phyloP scores from a whole-genome alignment of 2,329 filamentous ascomycete species.

The Aspergillus felis region DNA sequence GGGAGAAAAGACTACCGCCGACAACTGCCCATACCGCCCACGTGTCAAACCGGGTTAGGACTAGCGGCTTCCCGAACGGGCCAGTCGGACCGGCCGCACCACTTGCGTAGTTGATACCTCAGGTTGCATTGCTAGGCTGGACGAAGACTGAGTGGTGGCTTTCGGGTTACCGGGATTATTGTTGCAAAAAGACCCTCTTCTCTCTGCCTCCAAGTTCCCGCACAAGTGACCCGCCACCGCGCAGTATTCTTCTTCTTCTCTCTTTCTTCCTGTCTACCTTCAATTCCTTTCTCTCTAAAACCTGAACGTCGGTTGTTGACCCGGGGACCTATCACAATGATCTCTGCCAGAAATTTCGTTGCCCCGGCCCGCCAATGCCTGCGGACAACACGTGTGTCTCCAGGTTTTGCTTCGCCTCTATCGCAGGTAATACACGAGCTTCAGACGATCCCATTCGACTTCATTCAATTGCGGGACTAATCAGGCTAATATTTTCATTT shows the following conservation, averaged over 20 bases:
- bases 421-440: slow-evolving; percentile 52
- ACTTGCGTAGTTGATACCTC: neutral
- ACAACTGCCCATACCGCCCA: neutral
- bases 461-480: slow-evolving; percentile 8
- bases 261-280: slow-evolving; percentile 11
- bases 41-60: neutral
- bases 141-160: neutral
- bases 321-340: slow-evolving; percentile 58
- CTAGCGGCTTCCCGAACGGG: neutral
- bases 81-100: neutral
- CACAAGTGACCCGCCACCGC: slow-evolving; percentile 15
- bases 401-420: slow-evolving; percentile 46
- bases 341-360: slow-evolving; percentile 74
- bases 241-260: slow-evolving; percentile 5
- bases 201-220: slow-evolving; percentile 13
- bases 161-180: neutral
- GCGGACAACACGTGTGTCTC: slow-evolving; percentile 55
- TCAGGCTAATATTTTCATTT: slow-evolving; percentile 19
- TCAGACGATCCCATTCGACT: slow-evolving; percentile 3
- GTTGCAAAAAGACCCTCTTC: neutral
- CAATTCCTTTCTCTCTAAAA: slow-evolving; percentile 1
- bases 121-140: neutral
- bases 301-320: slow-evolving; percentile 7
- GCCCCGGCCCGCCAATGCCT: slow-evolving; percentile 76
- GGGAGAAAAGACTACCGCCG: neutral